Evolutionary conservation across 83 land plant genomes (phyloP).

Genomic region (Picea abies): DNA sequence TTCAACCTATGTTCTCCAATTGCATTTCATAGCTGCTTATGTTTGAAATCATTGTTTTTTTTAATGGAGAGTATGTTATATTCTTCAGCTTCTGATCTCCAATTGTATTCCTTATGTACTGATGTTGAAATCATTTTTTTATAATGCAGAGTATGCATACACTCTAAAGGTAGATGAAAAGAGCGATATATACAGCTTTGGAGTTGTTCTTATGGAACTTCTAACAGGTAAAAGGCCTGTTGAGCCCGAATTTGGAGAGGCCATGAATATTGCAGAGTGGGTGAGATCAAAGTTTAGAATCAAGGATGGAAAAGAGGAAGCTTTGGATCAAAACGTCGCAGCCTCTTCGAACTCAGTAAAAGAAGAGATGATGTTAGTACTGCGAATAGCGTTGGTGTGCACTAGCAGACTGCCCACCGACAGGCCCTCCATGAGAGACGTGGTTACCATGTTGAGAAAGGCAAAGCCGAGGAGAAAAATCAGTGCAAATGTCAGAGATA

Average conservation of each 20-base stretch:
- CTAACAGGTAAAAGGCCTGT: slow-evolving; percentile 67
- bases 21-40: no score
- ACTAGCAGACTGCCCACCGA: slow-evolving; percentile 70
- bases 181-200: slow-evolving; percentile 85
- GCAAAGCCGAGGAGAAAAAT: slow-evolving; percentile 52
- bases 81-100: no score
- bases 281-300: slow-evolving; percentile 37
- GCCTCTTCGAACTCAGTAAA: slow-evolving; percentile 29
- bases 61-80: no score
- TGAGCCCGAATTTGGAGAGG: slow-evolving; percentile 68
- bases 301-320: slow-evolving; percentile 40
- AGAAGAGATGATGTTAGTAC: slow-evolving; percentile 63
- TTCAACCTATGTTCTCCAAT: no score
- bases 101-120: neutral
- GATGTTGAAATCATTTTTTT: neutral
- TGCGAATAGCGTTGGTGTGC: slow-evolving; percentile 80
- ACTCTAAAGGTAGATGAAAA: slow-evolving; percentile 70
- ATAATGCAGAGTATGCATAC: slow-evolving; percentile 71
- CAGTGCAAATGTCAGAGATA: no score
- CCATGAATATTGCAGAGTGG: slow-evolving; percentile 71
- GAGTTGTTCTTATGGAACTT: slow-evolving; percentile 89
- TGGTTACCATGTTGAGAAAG: slow-evolving; percentile 74
- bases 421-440: slow-evolving; percentile 89
- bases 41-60: no score
- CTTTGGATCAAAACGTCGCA: slow-evolving; percentile 50